Conservation (phyloP, 73 alveolate species). For the Diophrys sp. region DNA sequence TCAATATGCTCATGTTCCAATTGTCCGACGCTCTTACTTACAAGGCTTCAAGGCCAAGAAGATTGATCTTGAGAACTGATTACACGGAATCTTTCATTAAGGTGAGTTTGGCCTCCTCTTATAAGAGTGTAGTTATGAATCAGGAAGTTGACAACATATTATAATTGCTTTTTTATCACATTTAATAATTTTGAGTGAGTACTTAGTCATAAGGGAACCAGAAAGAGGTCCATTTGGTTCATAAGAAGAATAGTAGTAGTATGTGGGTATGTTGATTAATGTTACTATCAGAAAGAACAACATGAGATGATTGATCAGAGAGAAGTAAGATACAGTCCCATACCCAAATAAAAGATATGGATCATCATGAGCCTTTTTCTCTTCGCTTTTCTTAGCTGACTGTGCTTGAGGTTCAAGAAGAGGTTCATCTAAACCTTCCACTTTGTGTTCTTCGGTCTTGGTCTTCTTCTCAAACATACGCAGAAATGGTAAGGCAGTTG, state of each 20-base stretch:
- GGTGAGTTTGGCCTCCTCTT: too few species aligned
- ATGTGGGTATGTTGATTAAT: conserved; percentile 14
- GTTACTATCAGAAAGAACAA: conserved; percentile 10
- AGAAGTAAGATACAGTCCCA: conserved; percentile 32
- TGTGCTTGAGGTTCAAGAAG: background rate
- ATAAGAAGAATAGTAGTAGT: conserved; percentile 4
- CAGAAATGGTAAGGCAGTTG: background rate
- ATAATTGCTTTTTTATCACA: too few species aligned
- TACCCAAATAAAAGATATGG: conserved; percentile 30
- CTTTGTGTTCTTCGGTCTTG: background rate
- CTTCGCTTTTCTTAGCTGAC: background rate
- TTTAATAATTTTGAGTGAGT: too few species aligned
- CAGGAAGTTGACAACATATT: too few species aligned
- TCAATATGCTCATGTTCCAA: too few species aligned
- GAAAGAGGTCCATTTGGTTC: background rate
- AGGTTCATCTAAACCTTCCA: background rate
- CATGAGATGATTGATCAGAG: conserved; percentile 8
- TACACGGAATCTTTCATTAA: too few species aligned
- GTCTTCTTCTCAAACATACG: background rate
- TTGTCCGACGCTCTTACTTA: too few species aligned
- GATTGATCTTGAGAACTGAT: too few species aligned
- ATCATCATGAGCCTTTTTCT: conserved; percentile 12
- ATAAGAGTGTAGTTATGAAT: too few species aligned
- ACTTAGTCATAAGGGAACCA: background rate
- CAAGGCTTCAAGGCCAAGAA: too few species aligned